Evolutionary conservation across 169 alveolate genomes (phyloP).

Genomic region (Neospora caninum): DNA sequence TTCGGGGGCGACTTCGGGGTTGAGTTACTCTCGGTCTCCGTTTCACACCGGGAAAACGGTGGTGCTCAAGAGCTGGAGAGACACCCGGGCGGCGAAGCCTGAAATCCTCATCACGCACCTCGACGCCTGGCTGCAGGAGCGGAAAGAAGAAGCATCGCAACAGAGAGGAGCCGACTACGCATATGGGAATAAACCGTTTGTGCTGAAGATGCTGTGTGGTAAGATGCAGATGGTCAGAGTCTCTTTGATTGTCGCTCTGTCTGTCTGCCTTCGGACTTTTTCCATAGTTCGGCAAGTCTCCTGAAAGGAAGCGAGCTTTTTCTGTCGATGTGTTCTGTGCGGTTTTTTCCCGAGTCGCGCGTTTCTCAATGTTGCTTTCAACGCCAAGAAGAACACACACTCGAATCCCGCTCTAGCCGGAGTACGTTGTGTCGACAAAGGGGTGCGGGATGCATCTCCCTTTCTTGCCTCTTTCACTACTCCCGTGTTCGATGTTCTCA

Average conservation of each 20-base stretch:
- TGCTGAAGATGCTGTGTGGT: background rate
- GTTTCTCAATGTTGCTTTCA: too few relatives aligned
- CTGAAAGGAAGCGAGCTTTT: too few relatives aligned
- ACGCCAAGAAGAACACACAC: too few relatives aligned
- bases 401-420: too few relatives aligned
- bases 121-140: background rate
- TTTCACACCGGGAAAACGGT: background rate
- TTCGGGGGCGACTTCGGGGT: background rate
- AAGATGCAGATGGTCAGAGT: background rate
- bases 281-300: too few relatives aligned
- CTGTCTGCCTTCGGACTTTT: too few relatives aligned
- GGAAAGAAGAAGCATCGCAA: background rate
- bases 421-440: too few relatives aligned
- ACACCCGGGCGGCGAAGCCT: background rate
- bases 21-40: background rate
- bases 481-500: too few relatives aligned
- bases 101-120: background rate
- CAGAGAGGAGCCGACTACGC: background rate
- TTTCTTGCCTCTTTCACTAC: too few relatives aligned
- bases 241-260: background rate
- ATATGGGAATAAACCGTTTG: background rate
- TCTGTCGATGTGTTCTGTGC: too few relatives aligned
- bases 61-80: conserved; percentile 7
- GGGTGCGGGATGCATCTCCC: too few relatives aligned
- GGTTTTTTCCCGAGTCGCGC: too few relatives aligned